Conservation (phyloP, 129 eudicot species). For the Deinandra increscens region DNA sequence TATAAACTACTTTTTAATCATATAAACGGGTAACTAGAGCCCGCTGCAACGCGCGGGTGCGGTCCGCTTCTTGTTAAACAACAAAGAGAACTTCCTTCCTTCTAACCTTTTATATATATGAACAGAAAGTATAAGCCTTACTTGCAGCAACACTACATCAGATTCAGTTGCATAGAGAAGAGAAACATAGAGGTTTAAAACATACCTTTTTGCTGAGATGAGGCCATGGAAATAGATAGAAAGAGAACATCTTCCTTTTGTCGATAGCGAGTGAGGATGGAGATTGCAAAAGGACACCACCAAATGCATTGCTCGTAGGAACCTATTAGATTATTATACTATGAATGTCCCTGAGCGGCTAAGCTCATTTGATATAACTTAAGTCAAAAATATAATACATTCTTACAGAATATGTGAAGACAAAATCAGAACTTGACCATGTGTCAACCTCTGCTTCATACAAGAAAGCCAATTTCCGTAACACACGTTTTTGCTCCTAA, state of each 20-base stretch:
- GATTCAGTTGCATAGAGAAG: neutral
- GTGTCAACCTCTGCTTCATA: constrained; percentile 74
- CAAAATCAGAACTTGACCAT: constrained; percentile 74
- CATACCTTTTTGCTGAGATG: constrained; percentile 56
- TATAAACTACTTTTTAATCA: no score
- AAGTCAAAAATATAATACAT: neutral
- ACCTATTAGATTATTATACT: constrained; percentile 58
- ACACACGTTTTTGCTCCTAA: constrained; percentile 62
- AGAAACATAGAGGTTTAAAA: neutral
- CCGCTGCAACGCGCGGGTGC: no score
- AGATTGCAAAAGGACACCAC: constrained; percentile 72
- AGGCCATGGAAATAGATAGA: constrained; percentile 68
- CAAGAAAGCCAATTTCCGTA: constrained; percentile 54
- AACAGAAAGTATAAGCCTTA: constrained; percentile 10
- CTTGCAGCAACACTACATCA: neutral
- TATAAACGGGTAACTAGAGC: no score
- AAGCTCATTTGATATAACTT: constrained; percentile 12
- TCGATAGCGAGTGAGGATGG: constrained; percentile 55
- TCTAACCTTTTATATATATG: constrained; percentile 54
- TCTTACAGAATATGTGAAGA: constrained; percentile 44
- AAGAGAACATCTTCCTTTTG: constrained; percentile 62
- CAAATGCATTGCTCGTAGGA: constrained; percentile 44
- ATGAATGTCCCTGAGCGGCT: constrained; percentile 3
- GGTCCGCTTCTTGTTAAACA: no score
- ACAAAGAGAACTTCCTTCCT: constrained; percentile 66